A percentile compares a stretch with the other conserved stretches of the same genome.
These are phyloP conservation scores for Penicillium sp. DNA, from an alignment of 2,329 filamentous ascomycete species.

Conservation along the genomic window DNA sequence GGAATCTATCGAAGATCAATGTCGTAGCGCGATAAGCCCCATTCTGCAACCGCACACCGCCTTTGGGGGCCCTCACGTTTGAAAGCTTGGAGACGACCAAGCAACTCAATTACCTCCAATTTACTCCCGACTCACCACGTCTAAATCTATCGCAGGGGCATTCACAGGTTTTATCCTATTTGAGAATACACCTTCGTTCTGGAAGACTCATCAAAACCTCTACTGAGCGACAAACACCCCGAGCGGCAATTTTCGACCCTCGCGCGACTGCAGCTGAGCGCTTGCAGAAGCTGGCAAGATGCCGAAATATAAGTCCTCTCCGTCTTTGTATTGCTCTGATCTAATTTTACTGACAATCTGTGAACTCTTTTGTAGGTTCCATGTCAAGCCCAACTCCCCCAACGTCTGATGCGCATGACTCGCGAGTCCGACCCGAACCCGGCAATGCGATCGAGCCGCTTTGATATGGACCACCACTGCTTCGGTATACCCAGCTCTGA, in stretches of 20 bases:
- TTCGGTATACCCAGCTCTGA: neutral
- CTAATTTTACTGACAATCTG: constrained; percentile 39
- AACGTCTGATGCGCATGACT: neutral
- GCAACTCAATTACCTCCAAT: neutral
- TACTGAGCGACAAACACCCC: neutral
- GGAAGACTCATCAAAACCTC: neutral
- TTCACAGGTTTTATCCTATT: neutral
- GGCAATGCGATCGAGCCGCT: constrained; percentile 5
- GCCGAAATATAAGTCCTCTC: constrained; percentile 76
- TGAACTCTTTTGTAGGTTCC: constrained; percentile 70
- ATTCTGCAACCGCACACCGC: constrained; percentile 15
- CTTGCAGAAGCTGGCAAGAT: constrained; percentile 56
- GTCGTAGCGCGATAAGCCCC: constrained; percentile 9
- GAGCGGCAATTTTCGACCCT: constrained; percentile 25
- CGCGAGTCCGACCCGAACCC: constrained; percentile 6
- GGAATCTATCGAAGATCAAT: neutral
- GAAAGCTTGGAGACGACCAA: constrained; percentile 13
- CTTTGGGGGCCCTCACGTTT: constrained; percentile 11
- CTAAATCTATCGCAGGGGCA: constrained; percentile 2
- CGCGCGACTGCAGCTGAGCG: constrained; percentile 20
- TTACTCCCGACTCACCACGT: neutral
- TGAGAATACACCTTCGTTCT: neutral
- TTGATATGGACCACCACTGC: neutral
- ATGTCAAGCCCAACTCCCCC: neutral
- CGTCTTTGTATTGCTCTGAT: constrained; percentile 3